Conservation (phyloP, 1,139 yeast genomes). For the Yarrowia galli region DNA sequence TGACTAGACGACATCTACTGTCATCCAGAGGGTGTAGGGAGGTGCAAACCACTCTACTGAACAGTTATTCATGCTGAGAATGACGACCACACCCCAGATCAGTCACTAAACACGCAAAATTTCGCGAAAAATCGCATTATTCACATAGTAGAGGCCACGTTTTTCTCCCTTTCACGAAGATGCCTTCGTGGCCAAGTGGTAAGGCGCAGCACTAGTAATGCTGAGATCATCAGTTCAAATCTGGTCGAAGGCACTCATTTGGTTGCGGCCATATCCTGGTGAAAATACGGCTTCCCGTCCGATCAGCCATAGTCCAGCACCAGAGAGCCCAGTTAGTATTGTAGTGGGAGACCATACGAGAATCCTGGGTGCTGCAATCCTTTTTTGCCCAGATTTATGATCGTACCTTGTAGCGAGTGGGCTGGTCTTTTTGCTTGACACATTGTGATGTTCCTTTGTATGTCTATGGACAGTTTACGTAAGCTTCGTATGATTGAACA, state of each 20-base stretch:
- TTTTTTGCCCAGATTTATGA: too few relatives aligned
- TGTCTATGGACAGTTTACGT: too few relatives aligned
- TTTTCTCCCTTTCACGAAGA: background rate
- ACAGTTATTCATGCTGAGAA: too few relatives aligned
- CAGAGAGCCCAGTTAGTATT: constrained; percentile 30
- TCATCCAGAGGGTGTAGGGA: too few relatives aligned
- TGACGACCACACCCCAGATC: too few relatives aligned
- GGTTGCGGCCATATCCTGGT: constrained; percentile 32
- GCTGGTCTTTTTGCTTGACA: too few relatives aligned
- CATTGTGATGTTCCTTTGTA: too few relatives aligned
- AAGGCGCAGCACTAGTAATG: constrained; percentile 38
- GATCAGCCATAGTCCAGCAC: constrained; percentile 23
- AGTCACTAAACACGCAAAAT: too few relatives aligned
- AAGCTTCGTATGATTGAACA: too few relatives aligned
- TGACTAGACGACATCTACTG: background rate
- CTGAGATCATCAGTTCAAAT: constrained; percentile 37
- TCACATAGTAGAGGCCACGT: background rate
- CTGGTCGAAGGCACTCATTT: constrained; percentile 32
- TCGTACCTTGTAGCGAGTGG: too few relatives aligned
- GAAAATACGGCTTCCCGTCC: constrained; percentile 30
- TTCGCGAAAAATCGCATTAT: too few relatives aligned
- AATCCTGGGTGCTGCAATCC: constrained; percentile 31
- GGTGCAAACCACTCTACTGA: too few relatives aligned
- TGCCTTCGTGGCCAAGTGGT: constrained; percentile 39
- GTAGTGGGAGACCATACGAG: constrained; percentile 34